phyloP scores from a whole-genome alignment of 768 basidiomycete genomes.

The Pisolithus microcarpus region DNA sequence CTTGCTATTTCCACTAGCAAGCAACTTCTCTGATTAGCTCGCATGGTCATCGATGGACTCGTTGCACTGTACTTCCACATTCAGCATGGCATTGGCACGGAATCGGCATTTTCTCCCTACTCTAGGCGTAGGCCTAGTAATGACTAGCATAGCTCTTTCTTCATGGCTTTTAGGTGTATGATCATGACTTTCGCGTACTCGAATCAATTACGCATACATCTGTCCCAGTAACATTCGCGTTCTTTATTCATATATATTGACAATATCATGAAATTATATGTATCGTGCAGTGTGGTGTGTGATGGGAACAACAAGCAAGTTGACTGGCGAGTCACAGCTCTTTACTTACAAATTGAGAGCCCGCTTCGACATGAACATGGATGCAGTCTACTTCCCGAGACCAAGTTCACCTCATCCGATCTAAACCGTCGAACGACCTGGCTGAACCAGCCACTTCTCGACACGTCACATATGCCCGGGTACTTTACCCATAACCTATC shows the following conservation, averaged over 20 bases:
- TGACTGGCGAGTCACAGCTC: too few relatives aligned
- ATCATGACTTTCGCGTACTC: conserved; percentile 7
- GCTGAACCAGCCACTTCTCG: too few relatives aligned
- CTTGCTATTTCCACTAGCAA: conserved; percentile 27
- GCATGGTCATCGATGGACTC: conserved; percentile 4
- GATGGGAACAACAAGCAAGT: too few relatives aligned
- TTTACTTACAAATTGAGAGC: too few relatives aligned
- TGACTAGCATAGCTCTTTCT: neutral
- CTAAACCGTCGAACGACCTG: too few relatives aligned
- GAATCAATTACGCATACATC: neutral
- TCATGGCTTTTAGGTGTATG: conserved; percentile 19
- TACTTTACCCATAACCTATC: too few relatives aligned
- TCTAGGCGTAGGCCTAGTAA: neutral
- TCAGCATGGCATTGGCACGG: conserved; percentile 6
- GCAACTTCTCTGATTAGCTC: conserved; percentile 4
- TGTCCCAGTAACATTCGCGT: neutral
- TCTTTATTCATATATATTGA: conserved; percentile 22
- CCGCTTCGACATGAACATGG: too few relatives aligned
- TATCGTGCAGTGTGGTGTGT: too few relatives aligned
- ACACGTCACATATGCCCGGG: too few relatives aligned
- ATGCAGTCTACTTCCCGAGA: too few relatives aligned
- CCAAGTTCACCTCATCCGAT: too few relatives aligned
- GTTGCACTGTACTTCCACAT: neutral
- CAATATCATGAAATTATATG: neutral
- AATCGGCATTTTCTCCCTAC: conserved; percentile 2